phyloP scores from a whole-genome alignment of 129 eudicot species.

The Escallonia herrerae region DNA sequence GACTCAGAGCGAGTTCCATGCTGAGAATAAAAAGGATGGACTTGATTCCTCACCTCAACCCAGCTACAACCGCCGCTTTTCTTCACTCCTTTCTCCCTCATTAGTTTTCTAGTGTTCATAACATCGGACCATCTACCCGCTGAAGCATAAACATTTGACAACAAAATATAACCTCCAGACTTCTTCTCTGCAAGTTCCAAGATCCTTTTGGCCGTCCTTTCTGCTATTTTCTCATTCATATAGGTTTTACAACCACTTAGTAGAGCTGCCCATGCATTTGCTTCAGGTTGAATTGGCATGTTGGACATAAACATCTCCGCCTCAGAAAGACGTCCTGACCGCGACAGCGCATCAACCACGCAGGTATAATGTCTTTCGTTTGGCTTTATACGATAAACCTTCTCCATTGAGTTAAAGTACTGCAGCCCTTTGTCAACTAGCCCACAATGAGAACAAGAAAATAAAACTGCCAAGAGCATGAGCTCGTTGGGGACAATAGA shows the following conservation, averaged over 20 bases:
- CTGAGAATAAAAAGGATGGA: slow-evolving; percentile 54
- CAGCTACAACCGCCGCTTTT: slow-evolving; percentile 69
- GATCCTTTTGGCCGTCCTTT: slow-evolving; percentile 34
- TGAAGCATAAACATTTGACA: slow-evolving; percentile 59
- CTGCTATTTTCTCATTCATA: slow-evolving; percentile 36
- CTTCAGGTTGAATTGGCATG: slow-evolving; percentile 60
- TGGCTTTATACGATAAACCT: slow-evolving; percentile 37
- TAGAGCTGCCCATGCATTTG: slow-evolving; percentile 61
- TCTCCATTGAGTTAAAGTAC: slow-evolving; percentile 57
- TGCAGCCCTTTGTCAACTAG: slow-evolving; percentile 49
- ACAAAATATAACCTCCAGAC: slow-evolving; percentile 51
- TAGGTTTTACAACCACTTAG: slow-evolving; percentile 57
- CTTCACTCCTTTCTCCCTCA: slow-evolving; percentile 59
- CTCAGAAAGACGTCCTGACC: slow-evolving; percentile 59
- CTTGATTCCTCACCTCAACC: slow-evolving; percentile 54
- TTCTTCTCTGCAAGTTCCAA: slow-evolving; percentile 41
- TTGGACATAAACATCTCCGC: slow-evolving; percentile 42
- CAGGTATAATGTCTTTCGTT: slow-evolving; percentile 53
- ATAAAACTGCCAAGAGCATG: slow-evolving; percentile 46
- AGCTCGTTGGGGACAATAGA: slow-evolving; percentile 47
- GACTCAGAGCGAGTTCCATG: slow-evolving; percentile 40
- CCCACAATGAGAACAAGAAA: slow-evolving; percentile 80
- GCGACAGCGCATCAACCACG: slow-evolving; percentile 59
- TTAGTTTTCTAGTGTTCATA: slow-evolving; percentile 43
- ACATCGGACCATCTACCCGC: slow-evolving; percentile 69